Evolutionary conservation across 1,284 basidiomycete species (phyloP), one percentile per base, ranked within the genome.

Genomic region (Afroboletus lepidellus): DNA sequence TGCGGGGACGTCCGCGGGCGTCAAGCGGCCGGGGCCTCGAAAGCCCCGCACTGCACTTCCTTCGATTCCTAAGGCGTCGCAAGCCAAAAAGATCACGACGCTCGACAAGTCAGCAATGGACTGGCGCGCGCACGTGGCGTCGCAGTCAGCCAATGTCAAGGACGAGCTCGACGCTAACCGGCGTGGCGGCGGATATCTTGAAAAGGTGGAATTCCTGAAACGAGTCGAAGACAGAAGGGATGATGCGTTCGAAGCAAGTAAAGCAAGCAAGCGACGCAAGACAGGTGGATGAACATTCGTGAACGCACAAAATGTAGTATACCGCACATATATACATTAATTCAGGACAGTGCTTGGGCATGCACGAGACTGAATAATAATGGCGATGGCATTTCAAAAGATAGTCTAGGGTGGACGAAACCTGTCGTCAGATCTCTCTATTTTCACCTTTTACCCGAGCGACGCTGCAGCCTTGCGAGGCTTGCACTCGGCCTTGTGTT

Each of bases 91-190:
- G 68, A 74, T 93, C 6, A 84, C 85, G 12, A 92, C 89, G 21
- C 73, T 92, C 8, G 87, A 90, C 58, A 92, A 91, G 65, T 90
- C 87, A 0, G 81, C 85, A 12, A 82, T 92, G 78, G 90, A 92
- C 64, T 93, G 90, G 90, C 75, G 77, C 32, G 69, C 81, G 1
- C 86, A 92, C 62, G 68, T 88, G n/a, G 66, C 74, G 21, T 58
- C 75, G 0, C 72, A 77, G 51, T 66, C 72, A 21, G 59, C 72
- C 0, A 72, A 71, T 2, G 63, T 85, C 12, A 77, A 79, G 54
- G 84, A 90, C 57, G 85, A 89, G 56, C 74, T 93, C n/a, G 81
- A 87, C 44, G 79, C 80, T 1, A 84, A 91, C 55, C 72, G 84
- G 44, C 77, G 84, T 45, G 79, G 83, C 1, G 87, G 87, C 20